Percentiles rank a stretch among this genome's conserved stretches.
Evolutionary conservation across 305 asterid genomes (phyloP).

Genomic region (Euphrasia arctica): DNA sequence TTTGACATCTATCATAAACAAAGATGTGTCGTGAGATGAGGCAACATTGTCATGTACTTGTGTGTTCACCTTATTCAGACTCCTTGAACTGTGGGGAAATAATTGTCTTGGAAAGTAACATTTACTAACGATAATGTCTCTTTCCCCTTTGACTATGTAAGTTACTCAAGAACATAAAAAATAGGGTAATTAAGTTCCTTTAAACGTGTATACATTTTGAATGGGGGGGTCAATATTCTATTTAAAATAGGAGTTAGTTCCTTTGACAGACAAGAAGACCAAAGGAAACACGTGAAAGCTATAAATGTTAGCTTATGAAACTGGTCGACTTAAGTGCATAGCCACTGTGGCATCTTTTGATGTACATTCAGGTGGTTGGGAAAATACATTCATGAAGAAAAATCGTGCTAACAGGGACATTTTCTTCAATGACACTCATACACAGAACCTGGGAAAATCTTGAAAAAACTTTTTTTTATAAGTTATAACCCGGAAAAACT

Average conservation of each 20-base stretch:
- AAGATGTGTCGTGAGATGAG: slow-evolving; percentile 77
- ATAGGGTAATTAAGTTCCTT: neutral
- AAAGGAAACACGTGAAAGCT: neutral
- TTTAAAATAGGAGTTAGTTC: too few relatives aligned
- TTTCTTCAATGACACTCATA: neutral
- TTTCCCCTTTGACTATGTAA: slow-evolving; percentile 23
- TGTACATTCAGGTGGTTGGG: neutral
- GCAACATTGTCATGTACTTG: slow-evolving; percentile 39
- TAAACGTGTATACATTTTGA: neutral
- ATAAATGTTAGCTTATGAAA: neutral
- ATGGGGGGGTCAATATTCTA: too few relatives aligned
- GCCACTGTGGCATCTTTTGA: neutral
- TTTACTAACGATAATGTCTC: slow-evolving; percentile 15
- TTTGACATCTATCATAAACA: slow-evolving; percentile 95
- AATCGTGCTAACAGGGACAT: slow-evolving; percentile 1
- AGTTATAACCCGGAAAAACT: neutral
- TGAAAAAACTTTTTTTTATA: neutral
- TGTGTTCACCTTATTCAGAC: slow-evolving; percentile 53
- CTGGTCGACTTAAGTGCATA: neutral
- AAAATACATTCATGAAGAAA: slow-evolving; percentile 1
- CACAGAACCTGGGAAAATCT: too few relatives aligned
- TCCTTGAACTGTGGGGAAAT: slow-evolving; percentile 30
- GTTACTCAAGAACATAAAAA: slow-evolving; percentile 6
- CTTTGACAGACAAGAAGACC: neutral
- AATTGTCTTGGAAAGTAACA: slow-evolving; percentile 34